These are phyloP conservation scores for Bertia moriformis DNA, from an alignment of 2,329 filamentous ascomycete genomes.

Conservation along the genomic window DNA sequence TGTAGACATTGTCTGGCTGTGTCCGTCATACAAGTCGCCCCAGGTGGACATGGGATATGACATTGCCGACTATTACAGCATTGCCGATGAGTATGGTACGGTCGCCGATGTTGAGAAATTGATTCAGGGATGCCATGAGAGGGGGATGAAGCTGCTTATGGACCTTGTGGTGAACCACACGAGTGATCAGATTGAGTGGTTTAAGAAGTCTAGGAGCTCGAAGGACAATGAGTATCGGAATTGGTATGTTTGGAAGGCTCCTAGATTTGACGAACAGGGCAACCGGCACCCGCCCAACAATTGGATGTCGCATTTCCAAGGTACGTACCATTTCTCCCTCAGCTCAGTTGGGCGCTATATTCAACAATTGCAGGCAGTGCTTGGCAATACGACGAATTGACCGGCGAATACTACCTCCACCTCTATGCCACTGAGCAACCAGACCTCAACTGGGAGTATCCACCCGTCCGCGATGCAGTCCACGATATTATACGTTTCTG, in stretches of 20 bases:
- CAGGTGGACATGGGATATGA: slow-evolving; percentile 62
- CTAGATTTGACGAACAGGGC: slow-evolving; percentile 35
- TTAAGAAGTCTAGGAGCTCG: slow-evolving; percentile 34
- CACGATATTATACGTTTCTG: slow-evolving; percentile 61
- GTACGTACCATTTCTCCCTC: slow-evolving; percentile 1
- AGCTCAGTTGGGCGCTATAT: background rate
- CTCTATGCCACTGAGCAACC: slow-evolving; percentile 59
- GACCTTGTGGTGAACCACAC: slow-evolving; percentile 66
- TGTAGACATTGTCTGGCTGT: slow-evolving; percentile 45
- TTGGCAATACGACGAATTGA: slow-evolving; percentile 35
- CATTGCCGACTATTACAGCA: slow-evolving; percentile 53
- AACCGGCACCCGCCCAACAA: slow-evolving; percentile 44
- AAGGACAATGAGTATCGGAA: slow-evolving; percentile 36
- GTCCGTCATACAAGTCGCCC: slow-evolving; percentile 36
- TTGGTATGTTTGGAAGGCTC: slow-evolving; percentile 53
- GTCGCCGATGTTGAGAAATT: slow-evolving; percentile 50
- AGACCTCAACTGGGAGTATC: slow-evolving; percentile 65
- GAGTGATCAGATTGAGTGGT: slow-evolving; percentile 37
- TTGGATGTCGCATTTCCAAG: slow-evolving; percentile 27
- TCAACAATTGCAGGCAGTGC: slow-evolving; percentile 21
- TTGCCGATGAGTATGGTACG: slow-evolving; percentile 53
- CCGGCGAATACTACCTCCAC: slow-evolving; percentile 37
- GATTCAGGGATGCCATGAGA: slow-evolving; percentile 39
- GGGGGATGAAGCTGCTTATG: slow-evolving; percentile 53
- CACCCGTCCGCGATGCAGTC: slow-evolving; percentile 49